These are phyloP conservation scores for Suaeda aralocaspica DNA, from an alignment of 148 eudicot genomes.

Conservation along the genomic window DNA sequence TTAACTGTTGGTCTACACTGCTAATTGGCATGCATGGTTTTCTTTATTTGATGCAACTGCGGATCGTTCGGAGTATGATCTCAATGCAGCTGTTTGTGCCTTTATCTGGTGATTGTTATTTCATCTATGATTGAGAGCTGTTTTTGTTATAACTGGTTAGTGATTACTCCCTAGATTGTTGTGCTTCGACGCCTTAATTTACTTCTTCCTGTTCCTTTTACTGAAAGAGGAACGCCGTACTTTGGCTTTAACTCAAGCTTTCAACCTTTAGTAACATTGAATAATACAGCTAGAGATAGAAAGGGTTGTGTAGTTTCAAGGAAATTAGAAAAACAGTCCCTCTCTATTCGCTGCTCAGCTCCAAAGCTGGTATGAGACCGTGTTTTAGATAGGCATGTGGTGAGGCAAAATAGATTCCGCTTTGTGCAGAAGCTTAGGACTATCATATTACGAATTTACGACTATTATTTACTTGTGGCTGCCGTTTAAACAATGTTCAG, in stretches of 20 bases:
- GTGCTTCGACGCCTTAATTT: slow-evolving; percentile 3
- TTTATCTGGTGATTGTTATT: not conserved
- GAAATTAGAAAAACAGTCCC: slow-evolving; percentile 21
- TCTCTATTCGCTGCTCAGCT: slow-evolving; percentile 41
- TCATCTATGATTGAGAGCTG: not conserved
- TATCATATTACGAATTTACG: not conserved
- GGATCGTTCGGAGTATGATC: slow-evolving; percentile 10
- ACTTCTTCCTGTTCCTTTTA: slow-evolving; percentile 19
- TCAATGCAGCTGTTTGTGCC: not conserved
- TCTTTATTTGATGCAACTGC: slow-evolving; percentile 15
- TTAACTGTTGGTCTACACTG: not conserved
- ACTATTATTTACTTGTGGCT: not conserved
- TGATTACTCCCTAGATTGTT: not conserved
- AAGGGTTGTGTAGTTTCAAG: slow-evolving; percentile 14
- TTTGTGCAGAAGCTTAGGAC: slow-evolving; percentile 83
- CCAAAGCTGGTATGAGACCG: slow-evolving; percentile 66
- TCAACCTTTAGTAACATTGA: slow-evolving; percentile 12
- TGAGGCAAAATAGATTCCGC: slow-evolving; percentile 68
- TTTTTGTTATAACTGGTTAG: not conserved
- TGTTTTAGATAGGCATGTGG: slow-evolving; percentile 70
- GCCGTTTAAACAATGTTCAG: not conserved
- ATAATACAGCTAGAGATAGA: slow-evolving; percentile 7
- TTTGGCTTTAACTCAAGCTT: slow-evolving; percentile 29
- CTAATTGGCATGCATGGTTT: slow-evolving; percentile 10
- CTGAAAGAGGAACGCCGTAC: slow-evolving; percentile 16